Percentiles rank a stretch among this genome's conserved stretches.
Conservation (phyloP, 2,329 filamentous ascomycete species). For the Tolypocladium tropicale region DNA sequence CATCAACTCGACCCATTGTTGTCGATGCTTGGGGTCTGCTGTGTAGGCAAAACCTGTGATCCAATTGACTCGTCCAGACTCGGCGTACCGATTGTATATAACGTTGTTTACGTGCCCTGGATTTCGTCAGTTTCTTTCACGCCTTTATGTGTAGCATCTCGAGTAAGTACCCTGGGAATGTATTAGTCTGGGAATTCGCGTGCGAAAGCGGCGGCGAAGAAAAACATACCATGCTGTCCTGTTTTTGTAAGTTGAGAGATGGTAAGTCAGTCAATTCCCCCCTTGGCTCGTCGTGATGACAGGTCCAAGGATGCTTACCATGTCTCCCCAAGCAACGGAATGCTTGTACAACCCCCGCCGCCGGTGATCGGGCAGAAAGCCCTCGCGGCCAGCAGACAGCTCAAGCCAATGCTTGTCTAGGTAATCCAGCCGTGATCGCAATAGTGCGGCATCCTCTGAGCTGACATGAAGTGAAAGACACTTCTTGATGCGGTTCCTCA, state of each 20-base stretch:
- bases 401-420: constrained; percentile 52
- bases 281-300: too few species aligned
- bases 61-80: constrained; percentile 74
- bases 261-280: constrained; percentile 9
- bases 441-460: background rate
- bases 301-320: constrained; percentile 42
- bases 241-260: constrained; percentile 4
- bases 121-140: background rate
- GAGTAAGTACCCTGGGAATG: background rate
- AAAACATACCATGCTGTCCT: constrained; percentile 44
- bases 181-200: constrained; percentile 2
- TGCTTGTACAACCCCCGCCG: constrained; percentile 54
- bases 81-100: constrained; percentile 73
- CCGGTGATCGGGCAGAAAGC: constrained; percentile 53
- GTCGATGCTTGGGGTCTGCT: constrained; percentile 48
- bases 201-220: background rate
- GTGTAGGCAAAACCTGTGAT: constrained; percentile 55
- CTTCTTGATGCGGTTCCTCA: constrained; percentile 12
- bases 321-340: constrained; percentile 74
- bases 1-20: constrained; percentile 60
- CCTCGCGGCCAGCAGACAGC: constrained; percentile 63
- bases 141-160: too few species aligned
- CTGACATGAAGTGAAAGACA: constrained; percentile 1
- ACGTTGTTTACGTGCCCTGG: constrained; percentile 73
- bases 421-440: constrained; percentile 8